These are phyloP conservation scores for Phoma sp. DNA, from an alignment of 2,329 filamentous ascomycete genomes.

Conservation along the genomic window DNA sequence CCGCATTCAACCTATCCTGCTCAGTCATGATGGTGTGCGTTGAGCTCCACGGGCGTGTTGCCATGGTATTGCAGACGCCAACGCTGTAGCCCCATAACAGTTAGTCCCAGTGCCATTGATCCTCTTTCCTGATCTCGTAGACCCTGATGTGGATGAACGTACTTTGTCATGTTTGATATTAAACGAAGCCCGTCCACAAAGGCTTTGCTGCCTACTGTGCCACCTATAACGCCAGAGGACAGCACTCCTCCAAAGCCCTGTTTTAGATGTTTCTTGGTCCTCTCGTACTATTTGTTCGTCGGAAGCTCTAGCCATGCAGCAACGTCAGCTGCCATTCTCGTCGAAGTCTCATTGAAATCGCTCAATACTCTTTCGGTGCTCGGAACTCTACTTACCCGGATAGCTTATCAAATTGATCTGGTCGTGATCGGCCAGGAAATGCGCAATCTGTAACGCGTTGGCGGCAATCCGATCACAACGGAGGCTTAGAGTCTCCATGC, in stretches of 20 bases:
- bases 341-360: background rate
- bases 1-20: background rate
- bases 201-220: background rate
- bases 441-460: too few relatives aligned
- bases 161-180: background rate
- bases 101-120: background rate
- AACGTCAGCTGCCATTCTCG: background rate
- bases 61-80: background rate
- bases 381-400: too few relatives aligned
- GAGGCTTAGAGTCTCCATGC: too few relatives aligned
- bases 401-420: too few relatives aligned
- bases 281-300: constrained; percentile 24
- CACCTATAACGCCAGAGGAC: constrained; percentile 20
- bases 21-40: background rate
- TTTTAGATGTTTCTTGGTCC: constrained; percentile 23
- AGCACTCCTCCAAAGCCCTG: constrained; percentile 33
- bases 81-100: background rate
- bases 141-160: background rate
- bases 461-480: too few relatives aligned
- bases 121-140: background rate
- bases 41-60: background rate
- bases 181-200: background rate
- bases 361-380: background rate
- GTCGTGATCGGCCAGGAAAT: too few relatives aligned
- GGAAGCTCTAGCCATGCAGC: background rate